phyloP scores from a whole-genome alignment of 148 eudicot genomes.

The Arbutus unedo region DNA sequence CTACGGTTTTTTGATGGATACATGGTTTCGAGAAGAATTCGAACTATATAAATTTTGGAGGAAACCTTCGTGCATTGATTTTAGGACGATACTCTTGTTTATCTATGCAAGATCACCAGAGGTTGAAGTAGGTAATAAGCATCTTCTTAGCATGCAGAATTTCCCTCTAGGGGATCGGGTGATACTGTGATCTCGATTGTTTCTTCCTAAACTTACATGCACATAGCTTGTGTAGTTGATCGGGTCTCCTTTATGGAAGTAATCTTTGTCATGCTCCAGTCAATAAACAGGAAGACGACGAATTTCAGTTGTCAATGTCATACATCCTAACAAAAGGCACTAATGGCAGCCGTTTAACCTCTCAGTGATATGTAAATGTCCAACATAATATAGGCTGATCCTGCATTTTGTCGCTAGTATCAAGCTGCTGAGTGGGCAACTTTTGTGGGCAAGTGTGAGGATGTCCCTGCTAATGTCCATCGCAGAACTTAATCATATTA shows the following conservation, averaged over 20 bases:
- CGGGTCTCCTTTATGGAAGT: not conserved
- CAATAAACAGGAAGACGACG: not conserved
- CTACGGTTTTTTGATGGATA: not conserved
- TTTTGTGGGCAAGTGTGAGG: not conserved
- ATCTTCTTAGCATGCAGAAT: not conserved
- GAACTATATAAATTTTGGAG: not conserved
- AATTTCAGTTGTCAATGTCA: not conserved
- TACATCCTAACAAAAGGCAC: not conserved
- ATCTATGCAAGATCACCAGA: not conserved
- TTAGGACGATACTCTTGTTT: not conserved
- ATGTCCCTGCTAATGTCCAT: not conserved
- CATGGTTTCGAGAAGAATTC: not conserved
- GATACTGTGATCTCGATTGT: not conserved
- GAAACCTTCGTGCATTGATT: not conserved
- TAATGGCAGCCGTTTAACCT: not conserved
- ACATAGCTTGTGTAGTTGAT: slow-evolving; percentile 5
- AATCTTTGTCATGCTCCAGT: not conserved
- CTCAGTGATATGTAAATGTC: not conserved
- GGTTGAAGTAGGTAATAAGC: not conserved
- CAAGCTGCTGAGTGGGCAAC: not conserved
- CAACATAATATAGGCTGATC: not conserved
- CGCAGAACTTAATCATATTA: not conserved
- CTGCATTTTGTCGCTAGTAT: not conserved
- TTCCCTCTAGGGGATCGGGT: not conserved
- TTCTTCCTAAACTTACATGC: not conserved